These are phyloP conservation scores for Chamaecrista fasciculata DNA, from an alignment of 306 rosid genomes.

Conservation along the genomic window DNA sequence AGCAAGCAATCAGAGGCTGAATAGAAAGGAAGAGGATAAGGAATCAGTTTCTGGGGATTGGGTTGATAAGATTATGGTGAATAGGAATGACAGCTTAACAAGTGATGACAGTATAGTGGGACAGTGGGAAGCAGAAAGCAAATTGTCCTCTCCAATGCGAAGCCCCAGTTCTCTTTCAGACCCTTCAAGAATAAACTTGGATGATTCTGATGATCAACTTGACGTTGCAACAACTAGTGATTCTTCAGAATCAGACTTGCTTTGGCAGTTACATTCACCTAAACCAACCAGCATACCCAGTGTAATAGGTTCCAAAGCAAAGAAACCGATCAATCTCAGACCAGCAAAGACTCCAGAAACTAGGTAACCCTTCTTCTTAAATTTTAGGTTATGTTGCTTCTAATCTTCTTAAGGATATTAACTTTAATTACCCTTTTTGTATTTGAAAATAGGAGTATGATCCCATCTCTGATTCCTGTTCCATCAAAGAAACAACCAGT, in stretches of 20 bases:
- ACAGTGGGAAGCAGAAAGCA: conserved; percentile 52
- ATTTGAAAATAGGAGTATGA: conserved; percentile 47
- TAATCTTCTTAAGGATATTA: conserved; percentile 16
- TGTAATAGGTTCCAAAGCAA: conserved; percentile 42
- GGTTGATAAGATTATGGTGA: conserved; percentile 45
- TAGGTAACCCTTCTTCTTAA: conserved; percentile 45
- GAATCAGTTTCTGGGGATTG: conserved; percentile 51
- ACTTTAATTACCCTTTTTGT: conserved; percentile 4
- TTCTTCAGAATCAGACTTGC: conserved; percentile 67
- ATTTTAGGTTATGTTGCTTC: conserved; percentile 8
- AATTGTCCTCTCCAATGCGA: conserved; percentile 39
- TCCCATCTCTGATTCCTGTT: conserved; percentile 59
- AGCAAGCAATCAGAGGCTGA: conserved; percentile 15
- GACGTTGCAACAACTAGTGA: conserved; percentile 78
- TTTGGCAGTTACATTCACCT: conserved; percentile 50
- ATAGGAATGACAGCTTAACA: conserved; percentile 34
- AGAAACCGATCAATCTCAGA: conserved; percentile 38
- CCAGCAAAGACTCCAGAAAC: conserved; percentile 49
- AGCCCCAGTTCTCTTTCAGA: conserved; percentile 40
- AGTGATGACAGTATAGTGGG: conserved; percentile 43
- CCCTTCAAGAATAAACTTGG: conserved; percentile 45
- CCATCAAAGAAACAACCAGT: conserved; percentile 56
- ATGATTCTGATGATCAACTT: conserved; percentile 60
- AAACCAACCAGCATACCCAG: conserved; percentile 42
- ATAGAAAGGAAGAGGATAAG: conserved; percentile 51